Percentiles rank a stretch among this genome's conserved stretches.
These are phyloP conservation scores for Ophiostoma populinum DNA, from an alignment of 2,329 filamentous ascomycete species.

Conservation along the genomic window DNA sequence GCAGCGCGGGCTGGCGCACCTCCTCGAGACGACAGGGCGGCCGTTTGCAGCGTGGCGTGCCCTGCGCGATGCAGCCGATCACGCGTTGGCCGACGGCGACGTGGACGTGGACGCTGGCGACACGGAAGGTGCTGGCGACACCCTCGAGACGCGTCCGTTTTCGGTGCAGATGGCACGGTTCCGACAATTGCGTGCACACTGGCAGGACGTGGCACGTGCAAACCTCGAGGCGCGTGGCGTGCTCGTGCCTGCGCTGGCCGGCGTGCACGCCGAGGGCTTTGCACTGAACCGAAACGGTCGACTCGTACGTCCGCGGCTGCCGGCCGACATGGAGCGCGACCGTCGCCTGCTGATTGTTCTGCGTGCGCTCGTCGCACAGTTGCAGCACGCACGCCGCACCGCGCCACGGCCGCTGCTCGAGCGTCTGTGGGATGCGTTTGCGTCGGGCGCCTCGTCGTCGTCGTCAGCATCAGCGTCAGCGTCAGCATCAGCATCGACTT, in stretches of 20 bases:
- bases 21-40: constrained; percentile 2
- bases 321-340: constrained; percentile 13
- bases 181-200: constrained; percentile 6
- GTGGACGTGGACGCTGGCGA: background rate
- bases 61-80: background rate
- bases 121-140: no score
- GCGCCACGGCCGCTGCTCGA: constrained; percentile 16
- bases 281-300: constrained; percentile 11
- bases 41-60: constrained; percentile 1
- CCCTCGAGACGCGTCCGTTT: constrained; percentile 9
- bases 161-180: constrained; percentile 8
- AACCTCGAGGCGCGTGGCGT: constrained; percentile 2
- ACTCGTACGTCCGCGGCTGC: constrained; percentile 9
- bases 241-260: no score
- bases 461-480: no score
- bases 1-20: background rate
- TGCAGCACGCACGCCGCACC: constrained; percentile 12
- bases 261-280: no score
- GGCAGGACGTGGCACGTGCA: constrained; percentile 10
- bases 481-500: no score
- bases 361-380: constrained; percentile 11
- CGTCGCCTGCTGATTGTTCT: constrained; percentile 16
- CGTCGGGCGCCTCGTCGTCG: no score
- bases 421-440: no score
- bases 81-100: background rate